Evolutionary conservation across 805 yeast species (phyloP).

Genomic region (Metschnikowia continentalis): DNA sequence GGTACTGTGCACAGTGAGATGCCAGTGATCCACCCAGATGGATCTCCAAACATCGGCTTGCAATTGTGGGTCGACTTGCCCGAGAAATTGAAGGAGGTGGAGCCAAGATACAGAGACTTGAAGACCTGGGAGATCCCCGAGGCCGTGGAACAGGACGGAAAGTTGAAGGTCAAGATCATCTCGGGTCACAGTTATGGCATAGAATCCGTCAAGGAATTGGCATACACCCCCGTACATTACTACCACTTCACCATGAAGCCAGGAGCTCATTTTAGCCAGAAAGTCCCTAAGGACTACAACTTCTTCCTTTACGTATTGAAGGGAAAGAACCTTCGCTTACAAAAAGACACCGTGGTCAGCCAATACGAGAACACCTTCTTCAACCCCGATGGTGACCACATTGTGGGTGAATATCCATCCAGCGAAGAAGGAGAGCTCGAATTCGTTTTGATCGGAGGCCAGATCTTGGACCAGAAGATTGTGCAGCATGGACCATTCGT

Average conservation of each 20-base stretch:
- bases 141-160: conserved; percentile 57
- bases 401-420: conserved; percentile 46
- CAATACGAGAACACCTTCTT: conserved; percentile 57
- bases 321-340: conserved; percentile 52
- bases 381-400: conserved; percentile 62
- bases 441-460: conserved; percentile 72
- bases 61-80: conserved; percentile 61
- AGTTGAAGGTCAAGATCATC: conserved; percentile 64
- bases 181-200: conserved; percentile 76
- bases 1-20: conserved; percentile 86
- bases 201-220: conserved; percentile 66
- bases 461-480: conserved; percentile 65
- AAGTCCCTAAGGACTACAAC: conserved; percentile 57
- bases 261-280: conserved; percentile 61
- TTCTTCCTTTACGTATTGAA: conserved; percentile 63
- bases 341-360: conserved; percentile 25
- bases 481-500: conserved; percentile 96
- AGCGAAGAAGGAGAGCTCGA: conserved; percentile 42
- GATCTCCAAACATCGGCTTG: conserved; percentile 44
- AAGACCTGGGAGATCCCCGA: conserved; percentile 67
- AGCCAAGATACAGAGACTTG: conserved; percentile 78
- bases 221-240: conserved; percentile 76
- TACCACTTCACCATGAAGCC: conserved; percentile 61
- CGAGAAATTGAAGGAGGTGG: conserved; percentile 27
- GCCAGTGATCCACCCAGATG: conserved; percentile 54